Base-by-base conservation (phyloP, 2,329 filamentous ascomycete genomes). In the Pseudopithomyces maydicus region DNA sequence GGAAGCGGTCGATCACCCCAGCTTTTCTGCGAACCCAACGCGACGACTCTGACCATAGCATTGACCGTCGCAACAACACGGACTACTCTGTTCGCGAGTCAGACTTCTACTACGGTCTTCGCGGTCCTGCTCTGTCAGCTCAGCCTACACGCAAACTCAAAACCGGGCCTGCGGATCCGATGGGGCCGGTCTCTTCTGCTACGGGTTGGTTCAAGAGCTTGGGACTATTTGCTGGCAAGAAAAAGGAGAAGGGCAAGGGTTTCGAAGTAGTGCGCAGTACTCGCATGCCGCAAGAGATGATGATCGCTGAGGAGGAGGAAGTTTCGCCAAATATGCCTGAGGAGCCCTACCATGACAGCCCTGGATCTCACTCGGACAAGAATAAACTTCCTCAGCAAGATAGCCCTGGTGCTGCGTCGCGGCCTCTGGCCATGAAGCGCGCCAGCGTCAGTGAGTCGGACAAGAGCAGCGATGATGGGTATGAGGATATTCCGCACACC, bases 231-330 rank as follows among this genome's bases (percentile, higher is more conserved):
- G 88, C 88, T 12, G 90, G 89, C 15, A 96, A 96, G 78, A 92
- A 88, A 6, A 97, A 97, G 72, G 94, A 97, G 64, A 96, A 96
- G 76, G 89, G 89, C 63, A 98, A 98, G 76, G 95, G 95, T 0
- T 99, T 99, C 65, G 95, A 98, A 74, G 95, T 99, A 5, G 94
- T 99, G 15, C 83, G 95, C 68, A 97, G 93, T 72, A 86, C 92
- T 7, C 86, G 93, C 54, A 92, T 95, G 80, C 92, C 92, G 10
- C 77, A 75, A 2, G 89, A 90, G 6, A 88, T 88, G 56, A 90
- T 92, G 81, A 84, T 83, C 26, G 78, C 82, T 10, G 82, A 85
- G 29, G 83, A 86, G 56, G 86, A 89, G 56, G 90, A 90, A 50
- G 84, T 74, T 29, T 65, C 70, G 12, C 68, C 69, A 14, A 62